Base-by-base conservation (phyloP, 306 rosid genomes). In the Vachellia collinsii region DNA sequence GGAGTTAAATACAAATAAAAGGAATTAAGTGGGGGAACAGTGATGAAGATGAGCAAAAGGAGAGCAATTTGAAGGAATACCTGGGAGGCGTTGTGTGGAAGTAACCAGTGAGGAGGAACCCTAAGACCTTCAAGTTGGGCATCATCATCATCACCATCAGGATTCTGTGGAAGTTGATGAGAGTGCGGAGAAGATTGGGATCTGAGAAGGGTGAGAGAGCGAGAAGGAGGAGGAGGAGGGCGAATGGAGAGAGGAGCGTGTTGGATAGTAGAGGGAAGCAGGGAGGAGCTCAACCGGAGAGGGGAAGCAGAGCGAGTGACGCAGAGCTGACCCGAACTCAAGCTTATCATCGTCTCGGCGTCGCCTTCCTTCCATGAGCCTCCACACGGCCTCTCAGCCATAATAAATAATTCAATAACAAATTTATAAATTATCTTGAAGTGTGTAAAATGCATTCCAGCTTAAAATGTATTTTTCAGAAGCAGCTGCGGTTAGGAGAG, bases 71-170 rank as follows among this genome's bases (percentile, higher is more conserved):
- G 19, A 36, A 37, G 25, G 34, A 68, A 70, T 85, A 91, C 97
- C 97, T 95, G 84, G 69, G 83, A 78, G 76, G 99, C 97, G 65
- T 51, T 87, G 75, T 90, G 80, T 66, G 99, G 93, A 65, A 51
- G 77, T 83, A 83, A 83, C 98, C 97, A 95, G 56, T 80, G 86
- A 22, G 85, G 83, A 48, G 99, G 99, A 72, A 91, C 90, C 36
- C 86, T 86, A 46, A 93, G 90, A 80, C 88, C 97, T 84, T 95
- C 72, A 62, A 93, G 89, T 79, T 51, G 86, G 34, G 79, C 87
- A 8, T 39, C 71, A 4, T 66, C 71, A 22, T 69, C 79, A 64
- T 69, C 87, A 3, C 11, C 38, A 16, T 38, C 25, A 51, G 77
- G 80, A 67, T 68, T 85, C 72, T 86, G 90, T 62, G 78, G 84